Evolutionary conservation across 441 rosid genomes (phyloP).

Genomic region (Pelargonium citronellum): DNA sequence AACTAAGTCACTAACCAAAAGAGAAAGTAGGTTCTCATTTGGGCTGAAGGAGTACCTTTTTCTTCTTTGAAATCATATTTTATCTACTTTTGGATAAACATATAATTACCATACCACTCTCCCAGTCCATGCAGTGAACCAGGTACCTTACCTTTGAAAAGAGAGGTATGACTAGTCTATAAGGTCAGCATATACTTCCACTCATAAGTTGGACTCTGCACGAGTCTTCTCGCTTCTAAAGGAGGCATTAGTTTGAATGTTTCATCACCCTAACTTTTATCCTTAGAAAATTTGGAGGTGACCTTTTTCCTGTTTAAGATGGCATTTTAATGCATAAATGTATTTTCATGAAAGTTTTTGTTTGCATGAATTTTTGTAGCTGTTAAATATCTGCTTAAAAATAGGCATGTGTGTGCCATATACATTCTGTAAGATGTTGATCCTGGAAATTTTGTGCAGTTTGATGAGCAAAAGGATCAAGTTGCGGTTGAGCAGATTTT

Average conservation of each 20-base stretch:
- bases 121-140: not conserved
- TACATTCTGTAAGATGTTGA: conserved; percentile 18
- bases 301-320: not conserved
- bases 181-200: not conserved
- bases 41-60: too few species aligned
- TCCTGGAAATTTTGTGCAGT: conserved; percentile 31
- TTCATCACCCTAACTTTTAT: not conserved
- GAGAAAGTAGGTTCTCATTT: too few species aligned
- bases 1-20: too few species aligned
- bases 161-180: not conserved
- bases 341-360: not conserved
- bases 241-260: not conserved
- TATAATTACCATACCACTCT: not conserved
- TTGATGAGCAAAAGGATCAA: conserved; percentile 65
- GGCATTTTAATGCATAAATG: not conserved
- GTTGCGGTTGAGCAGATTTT: conserved; percentile 59
- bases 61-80: not conserved
- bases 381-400: conserved; percentile 4
- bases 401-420: not conserved
- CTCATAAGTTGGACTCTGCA: too few species aligned
- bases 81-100: not conserved
- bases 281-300: not conserved
- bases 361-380: not conserved
- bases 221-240: not conserved
- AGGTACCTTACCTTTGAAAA: not conserved